Base-by-base conservation (phyloP, 2,329 filamentous ascomycete species). In the Blastomyces silverae region DNA sequence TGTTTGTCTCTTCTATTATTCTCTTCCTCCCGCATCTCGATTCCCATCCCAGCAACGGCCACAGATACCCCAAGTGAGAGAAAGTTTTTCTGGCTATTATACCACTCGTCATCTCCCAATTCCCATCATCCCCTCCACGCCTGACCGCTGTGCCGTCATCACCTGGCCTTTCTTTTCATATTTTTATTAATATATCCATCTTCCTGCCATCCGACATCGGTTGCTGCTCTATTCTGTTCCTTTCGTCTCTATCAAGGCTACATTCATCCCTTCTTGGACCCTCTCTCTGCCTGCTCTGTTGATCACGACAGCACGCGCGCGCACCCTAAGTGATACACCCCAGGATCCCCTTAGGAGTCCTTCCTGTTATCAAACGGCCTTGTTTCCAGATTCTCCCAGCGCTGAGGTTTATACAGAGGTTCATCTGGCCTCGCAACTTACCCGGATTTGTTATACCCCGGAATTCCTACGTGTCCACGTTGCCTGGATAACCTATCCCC, bases 1-100 rank as follows among this genome's bases (percentile, higher is more conserved):
- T 44, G 64, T 65, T 65, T 69, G 65, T 62, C 37, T 34, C 31
- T 37, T 50, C 58, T 56, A 65, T 37, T 6, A 1, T 37, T 39
- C 37, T 39, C 10, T 39, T 39, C 10, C 37, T 39, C 34, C 34
- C 34, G 34, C n/a, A 28, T 61, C 59, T 50, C 8, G 59, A 34
- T 55, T 25, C 52, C 46, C 34, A 56, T 20, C 53, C 37, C 20
- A 50, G 25, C 60, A 39, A n/a, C 31, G 31, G 15, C 10, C 53
- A 56, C 13, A 56, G 17, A 10, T 20, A 34, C 13, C 10, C 2
- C 15, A 31, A 56, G 53, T 52, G 53, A 11, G 53, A 56, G 31
- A 28, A 31, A 20, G 52, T 34, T 28, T 37, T n/a, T 46, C 34
- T 61, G 50, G 10, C 48, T 52, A 13, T 52, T 20, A 7, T 8